Evolutionary conservation across 371 early-diverging fungal species (phyloP).

Genomic region (Apophysomyces elegans): DNA sequence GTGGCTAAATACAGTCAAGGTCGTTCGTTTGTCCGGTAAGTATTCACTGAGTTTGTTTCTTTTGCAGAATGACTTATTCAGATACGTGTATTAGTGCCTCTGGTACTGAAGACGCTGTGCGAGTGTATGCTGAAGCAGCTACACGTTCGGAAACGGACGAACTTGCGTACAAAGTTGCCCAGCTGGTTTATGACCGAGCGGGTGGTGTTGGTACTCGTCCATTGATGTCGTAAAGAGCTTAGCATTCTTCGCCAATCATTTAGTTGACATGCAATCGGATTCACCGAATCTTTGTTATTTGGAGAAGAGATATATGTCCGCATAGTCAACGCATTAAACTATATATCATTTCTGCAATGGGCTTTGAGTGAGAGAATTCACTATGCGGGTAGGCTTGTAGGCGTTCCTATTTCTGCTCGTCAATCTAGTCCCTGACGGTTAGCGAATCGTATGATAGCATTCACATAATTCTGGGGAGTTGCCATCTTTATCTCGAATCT

Average conservation of each 20-base stretch:
- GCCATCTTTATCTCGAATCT: no score
- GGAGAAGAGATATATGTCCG: no score
- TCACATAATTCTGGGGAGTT: no score
- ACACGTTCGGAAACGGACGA: constrained; percentile 85
- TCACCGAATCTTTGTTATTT: no score
- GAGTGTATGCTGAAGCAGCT: constrained; percentile 98
- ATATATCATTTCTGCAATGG: no score
- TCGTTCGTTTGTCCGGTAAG: constrained; percentile 92
- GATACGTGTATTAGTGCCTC: constrained; percentile 72
- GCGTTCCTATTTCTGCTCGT: no score
- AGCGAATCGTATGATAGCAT: no score
- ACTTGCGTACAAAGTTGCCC: constrained; percentile 78
- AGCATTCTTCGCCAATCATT: neutral
- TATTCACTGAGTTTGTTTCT: constrained; percentile 8
- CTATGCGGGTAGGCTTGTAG: no score
- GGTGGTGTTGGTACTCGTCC: constrained; percentile 93
- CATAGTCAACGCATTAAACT: no score
- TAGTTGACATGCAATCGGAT: no score
- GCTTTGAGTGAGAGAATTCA: no score
- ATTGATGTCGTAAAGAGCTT: constrained; percentile 23
- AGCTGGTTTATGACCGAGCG: constrained; percentile 89
- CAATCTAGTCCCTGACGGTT: no score
- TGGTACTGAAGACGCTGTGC: constrained; percentile 99
- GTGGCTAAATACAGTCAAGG: constrained; percentile 85
- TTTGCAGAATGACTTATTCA: neutral